Percentiles rank a stretch among this genome's conserved stretches.
Conservation (phyloP, 176 grass and related monocot genomes). For the Phoenix dactylifera region DNA sequence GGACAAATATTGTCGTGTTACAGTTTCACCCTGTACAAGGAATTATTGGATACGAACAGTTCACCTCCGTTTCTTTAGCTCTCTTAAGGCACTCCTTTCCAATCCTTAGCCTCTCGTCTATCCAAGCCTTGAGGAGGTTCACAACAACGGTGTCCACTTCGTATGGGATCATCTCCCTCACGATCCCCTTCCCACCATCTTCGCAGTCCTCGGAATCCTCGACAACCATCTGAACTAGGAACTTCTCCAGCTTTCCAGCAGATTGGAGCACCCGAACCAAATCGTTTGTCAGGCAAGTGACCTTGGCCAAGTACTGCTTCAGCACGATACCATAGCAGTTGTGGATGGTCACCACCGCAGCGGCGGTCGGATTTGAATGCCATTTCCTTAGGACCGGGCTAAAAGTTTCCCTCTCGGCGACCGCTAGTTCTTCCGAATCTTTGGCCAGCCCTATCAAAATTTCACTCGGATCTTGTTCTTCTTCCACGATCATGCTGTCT, state of each 20-base stretch:
- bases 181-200: constrained; percentile 51
- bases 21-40: no score
- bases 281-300: constrained; percentile 61
- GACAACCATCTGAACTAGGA: constrained; percentile 62
- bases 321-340: constrained; percentile 75
- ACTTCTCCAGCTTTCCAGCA: constrained; percentile 65
- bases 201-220: constrained; percentile 56
- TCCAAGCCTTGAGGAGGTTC: constrained; percentile 75
- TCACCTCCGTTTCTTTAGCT: constrained; percentile 88
- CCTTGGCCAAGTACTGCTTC: constrained; percentile 47
- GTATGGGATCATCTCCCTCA: constrained; percentile 77
- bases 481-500: constrained; percentile 40
- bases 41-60: no score
- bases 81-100: constrained; percentile 51
- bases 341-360: constrained; percentile 62
- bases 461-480: constrained; percentile 45
- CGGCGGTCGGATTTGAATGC: constrained; percentile 48
- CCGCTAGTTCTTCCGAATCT: constrained; percentile 57
- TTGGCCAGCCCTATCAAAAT: constrained; percentile 52
- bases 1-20: no score
- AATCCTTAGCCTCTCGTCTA: constrained; percentile 69
- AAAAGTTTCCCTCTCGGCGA: constrained; percentile 55
- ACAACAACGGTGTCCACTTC: constrained; percentile 75
- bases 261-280: constrained; percentile 71
- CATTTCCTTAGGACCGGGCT: constrained; percentile 58